Conservation (phyloP, 805 yeast species). For the Suhomyces prunicola region DNA sequence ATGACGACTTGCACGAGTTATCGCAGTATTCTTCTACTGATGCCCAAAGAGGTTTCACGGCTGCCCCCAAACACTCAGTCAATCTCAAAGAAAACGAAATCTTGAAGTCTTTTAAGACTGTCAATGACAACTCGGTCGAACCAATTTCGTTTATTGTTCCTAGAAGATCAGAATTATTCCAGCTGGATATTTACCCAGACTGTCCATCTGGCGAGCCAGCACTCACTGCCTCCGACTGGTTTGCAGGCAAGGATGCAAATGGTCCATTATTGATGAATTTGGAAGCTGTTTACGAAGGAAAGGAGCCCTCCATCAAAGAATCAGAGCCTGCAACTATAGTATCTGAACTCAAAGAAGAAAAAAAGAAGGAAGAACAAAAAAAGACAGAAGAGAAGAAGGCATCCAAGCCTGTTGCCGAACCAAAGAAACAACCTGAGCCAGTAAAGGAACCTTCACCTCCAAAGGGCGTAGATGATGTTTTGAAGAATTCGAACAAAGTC, state of each 20-base stretch:
- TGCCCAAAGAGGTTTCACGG: constrained; percentile 95
- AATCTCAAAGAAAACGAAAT: constrained; percentile 83
- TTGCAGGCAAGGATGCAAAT: constrained; percentile 69
- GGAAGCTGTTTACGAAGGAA: constrained; percentile 78
- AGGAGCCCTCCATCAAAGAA: constrained; percentile 47
- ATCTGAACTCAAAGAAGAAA: constrained; percentile 22
- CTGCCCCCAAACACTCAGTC: constrained; percentile 79
- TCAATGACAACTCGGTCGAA: constrained; percentile 78
- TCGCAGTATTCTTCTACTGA: constrained; percentile 88
- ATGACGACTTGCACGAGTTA: constrained; percentile 76
- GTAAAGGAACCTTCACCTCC: constrained; percentile 7
- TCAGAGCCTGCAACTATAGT: constrained; percentile 34
- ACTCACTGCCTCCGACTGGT: constrained; percentile 73
- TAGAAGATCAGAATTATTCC: constrained; percentile 89
- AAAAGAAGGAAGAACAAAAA: constrained; percentile 17
- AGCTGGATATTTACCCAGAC: constrained; percentile 89
- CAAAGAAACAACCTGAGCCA: constrained; percentile 4
- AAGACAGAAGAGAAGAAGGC: constrained; percentile 11
- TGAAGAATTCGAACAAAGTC: constrained; percentile 36
- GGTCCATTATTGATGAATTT: constrained; percentile 80
- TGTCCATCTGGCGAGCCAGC: constrained; percentile 83
- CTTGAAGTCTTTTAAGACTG: constrained; percentile 78
- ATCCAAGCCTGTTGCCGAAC: constrained; percentile 1
- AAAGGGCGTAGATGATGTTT: constrained; percentile 34
- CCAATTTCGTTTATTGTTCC: constrained; percentile 94